Percentiles rank a stretch among this genome's conserved stretches.
These are phyloP conservation scores for Fusarium napiforme DNA, from an alignment of 2,329 filamentous ascomycete species.

Conservation along the genomic window DNA sequence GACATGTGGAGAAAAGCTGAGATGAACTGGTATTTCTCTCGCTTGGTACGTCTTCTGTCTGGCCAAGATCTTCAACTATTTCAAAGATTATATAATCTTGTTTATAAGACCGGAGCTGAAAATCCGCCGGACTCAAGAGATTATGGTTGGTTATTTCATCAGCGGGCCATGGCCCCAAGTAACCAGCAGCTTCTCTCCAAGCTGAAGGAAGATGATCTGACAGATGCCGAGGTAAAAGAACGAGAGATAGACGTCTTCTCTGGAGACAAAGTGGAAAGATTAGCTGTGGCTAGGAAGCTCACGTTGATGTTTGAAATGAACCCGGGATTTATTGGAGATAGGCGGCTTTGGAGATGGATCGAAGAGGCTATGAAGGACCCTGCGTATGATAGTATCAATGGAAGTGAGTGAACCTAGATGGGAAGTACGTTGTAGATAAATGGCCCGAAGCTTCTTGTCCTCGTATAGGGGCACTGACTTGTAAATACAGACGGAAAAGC, in stretches of 20 bases:
- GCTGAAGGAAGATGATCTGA: constrained; percentile 22
- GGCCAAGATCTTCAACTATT: constrained; percentile 30
- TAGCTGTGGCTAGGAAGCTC: neutral
- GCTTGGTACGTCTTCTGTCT: constrained; percentile 28
- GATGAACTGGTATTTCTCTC: constrained; percentile 26
- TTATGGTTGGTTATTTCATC: constrained; percentile 9
- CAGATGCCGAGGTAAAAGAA: neutral
- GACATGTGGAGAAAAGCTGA: constrained; percentile 7
- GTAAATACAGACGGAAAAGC: neutral
- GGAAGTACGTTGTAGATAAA: fast-evolving
- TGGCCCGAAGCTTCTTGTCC: too few relatives aligned
- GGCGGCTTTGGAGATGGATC: neutral
- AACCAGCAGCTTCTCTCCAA: constrained; percentile 18
- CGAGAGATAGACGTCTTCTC: neutral
- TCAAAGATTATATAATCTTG: constrained; percentile 16
- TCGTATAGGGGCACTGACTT: neutral
- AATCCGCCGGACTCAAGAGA: neutral
- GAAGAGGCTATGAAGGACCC: neutral
- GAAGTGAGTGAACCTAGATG: neutral
- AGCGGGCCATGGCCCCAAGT: neutral
- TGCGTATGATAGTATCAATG: fast-evolving
- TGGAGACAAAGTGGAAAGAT: neutral
- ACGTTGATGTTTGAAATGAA: neutral
- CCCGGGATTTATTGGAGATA: neutral
- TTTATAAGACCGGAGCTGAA: neutral